Percentiles rank a stretch among this genome's conserved stretches.
These are phyloP conservation scores for Beauveria scarabaeidicola DNA, from an alignment of 2,329 filamentous ascomycete genomes.

Conservation along the genomic window DNA sequence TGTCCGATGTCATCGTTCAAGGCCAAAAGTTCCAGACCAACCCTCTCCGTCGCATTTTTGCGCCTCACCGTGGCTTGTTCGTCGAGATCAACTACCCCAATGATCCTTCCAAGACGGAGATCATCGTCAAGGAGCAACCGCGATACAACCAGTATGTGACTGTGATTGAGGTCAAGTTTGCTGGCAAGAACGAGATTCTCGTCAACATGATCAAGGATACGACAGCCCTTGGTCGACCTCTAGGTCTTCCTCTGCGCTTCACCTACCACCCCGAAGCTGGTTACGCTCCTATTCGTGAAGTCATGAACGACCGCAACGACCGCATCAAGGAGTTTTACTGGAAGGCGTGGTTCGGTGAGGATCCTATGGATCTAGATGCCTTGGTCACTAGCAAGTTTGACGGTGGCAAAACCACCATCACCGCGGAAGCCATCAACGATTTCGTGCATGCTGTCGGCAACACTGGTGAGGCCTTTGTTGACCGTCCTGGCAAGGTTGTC, in stretches of 20 bases:
- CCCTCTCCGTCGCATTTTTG: constrained; percentile 85
- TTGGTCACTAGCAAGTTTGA: constrained; percentile 82
- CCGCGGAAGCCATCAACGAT: constrained; percentile 88
- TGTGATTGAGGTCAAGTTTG: constrained; percentile 76
- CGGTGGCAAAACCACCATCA: constrained; percentile 79
- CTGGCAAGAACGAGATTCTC: constrained; percentile 67
- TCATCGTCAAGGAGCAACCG: constrained; percentile 80
- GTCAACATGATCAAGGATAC: constrained; percentile 91
- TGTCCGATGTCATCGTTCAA: constrained; percentile 87
- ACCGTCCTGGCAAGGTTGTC: constrained; percentile 86
- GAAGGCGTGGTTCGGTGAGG: constrained; percentile 90
- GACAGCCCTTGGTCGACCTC: constrained; percentile 72
- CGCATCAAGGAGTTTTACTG: constrained; percentile 99
- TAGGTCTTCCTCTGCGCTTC: constrained; percentile 80
- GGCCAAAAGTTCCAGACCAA: constrained; percentile 97
- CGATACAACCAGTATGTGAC: constrained; percentile 79
- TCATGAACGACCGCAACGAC: constrained; percentile 94
- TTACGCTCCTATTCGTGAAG: constrained; percentile 93
- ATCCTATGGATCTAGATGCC: constrained; percentile 73
- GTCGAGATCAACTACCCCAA: constrained; percentile 82
- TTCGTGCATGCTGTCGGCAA: constrained; percentile 99
- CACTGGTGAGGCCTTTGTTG: constrained; percentile 93
- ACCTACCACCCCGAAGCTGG: constrained; percentile 91
- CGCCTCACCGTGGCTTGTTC: constrained; percentile 74
- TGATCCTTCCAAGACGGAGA: constrained; percentile 72